These are phyloP conservation scores for Chytriomyces hyalinus DNA, from an alignment of 192 early-diverging fungal genomes.

Conservation along the genomic window DNA sequence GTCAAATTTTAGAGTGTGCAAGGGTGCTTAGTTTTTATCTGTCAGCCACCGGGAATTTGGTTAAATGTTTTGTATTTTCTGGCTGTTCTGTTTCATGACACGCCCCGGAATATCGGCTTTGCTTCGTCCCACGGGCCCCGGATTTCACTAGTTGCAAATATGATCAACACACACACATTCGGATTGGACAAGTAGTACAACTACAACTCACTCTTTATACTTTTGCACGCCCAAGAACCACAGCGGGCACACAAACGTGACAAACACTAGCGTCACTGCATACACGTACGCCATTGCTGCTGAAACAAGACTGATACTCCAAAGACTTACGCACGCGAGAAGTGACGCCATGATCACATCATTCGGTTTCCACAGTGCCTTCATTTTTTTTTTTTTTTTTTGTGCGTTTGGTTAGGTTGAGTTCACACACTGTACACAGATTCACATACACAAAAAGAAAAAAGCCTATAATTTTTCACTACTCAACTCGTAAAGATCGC, in stretches of 20 bases:
- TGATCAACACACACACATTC: not conserved
- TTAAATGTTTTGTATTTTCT: no score
- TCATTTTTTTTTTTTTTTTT: not conserved
- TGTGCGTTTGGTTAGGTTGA: not conserved
- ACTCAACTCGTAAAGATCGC: constrained; percentile 70
- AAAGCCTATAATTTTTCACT: not conserved
- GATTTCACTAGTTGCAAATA: constrained; percentile 69
- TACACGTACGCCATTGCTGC: constrained; percentile 65
- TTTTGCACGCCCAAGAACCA: constrained; percentile 93
- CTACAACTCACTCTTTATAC: constrained; percentile 83
- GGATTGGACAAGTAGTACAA: not conserved
- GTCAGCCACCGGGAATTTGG: no score
- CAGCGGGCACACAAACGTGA: constrained; percentile 86
- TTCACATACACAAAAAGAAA: no score
- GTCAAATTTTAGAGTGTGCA: no score
- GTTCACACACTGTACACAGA: constrained; percentile 5
- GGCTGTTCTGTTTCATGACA: not conserved
- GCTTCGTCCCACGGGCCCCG: constrained; percentile 99
- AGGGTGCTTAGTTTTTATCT: no score
- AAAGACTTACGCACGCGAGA: constrained; percentile 27
- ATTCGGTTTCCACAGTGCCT: constrained; percentile 47
- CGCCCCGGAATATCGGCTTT: constrained; percentile 7
- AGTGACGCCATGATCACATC: constrained; percentile 36
- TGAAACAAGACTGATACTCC: constrained; percentile 27
- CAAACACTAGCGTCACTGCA: constrained; percentile 67